A percentile compares a stretch with the other conserved stretches of the same genome.
Conservation (phyloP, 78 protist species). For the Dictyostelium intermedium region DNA sequence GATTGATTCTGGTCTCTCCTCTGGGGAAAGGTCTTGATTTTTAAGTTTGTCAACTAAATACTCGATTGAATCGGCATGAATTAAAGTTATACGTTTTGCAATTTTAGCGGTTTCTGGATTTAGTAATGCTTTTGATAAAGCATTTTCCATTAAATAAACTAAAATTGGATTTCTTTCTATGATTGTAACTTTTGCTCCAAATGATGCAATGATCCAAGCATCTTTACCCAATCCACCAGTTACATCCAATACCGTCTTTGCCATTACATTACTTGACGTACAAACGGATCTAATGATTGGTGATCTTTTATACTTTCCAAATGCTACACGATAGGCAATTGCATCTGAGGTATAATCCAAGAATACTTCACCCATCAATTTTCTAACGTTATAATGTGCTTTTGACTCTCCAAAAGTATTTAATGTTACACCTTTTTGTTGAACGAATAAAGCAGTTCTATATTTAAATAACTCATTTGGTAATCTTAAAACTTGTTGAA, state of each 20-base stretch:
- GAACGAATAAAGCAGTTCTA: slow-evolving; percentile 11
- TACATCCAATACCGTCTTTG: slow-evolving; percentile 13
- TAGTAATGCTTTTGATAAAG: slow-evolving; percentile 17
- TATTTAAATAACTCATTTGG: slow-evolving; percentile 10
- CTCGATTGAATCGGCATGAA: slow-evolving; percentile 40
- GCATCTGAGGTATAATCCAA: slow-evolving; percentile 34
- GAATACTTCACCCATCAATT: background rate
- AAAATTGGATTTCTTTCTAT: slow-evolving; percentile 70
- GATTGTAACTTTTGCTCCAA: slow-evolving; percentile 29
- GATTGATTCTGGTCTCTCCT: slow-evolving; percentile 21
- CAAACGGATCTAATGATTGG: slow-evolving; percentile 34
- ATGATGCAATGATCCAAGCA: slow-evolving; percentile 50
- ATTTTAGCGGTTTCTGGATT: background rate
- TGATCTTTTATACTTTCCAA: slow-evolving; percentile 13
- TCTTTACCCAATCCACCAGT: slow-evolving; percentile 78
- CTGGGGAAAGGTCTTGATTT: background rate
- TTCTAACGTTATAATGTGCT: background rate
- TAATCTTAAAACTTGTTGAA: background rate
- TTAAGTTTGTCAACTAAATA: slow-evolving; percentile 13
- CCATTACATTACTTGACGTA: background rate
- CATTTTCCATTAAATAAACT: background rate
- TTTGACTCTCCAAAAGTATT: background rate
- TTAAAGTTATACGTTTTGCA: slow-evolving; percentile 35
- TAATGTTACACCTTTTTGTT: background rate
- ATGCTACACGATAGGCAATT: background rate